Evolutionary conservation across 2,329 filamentous ascomycete genomes (phyloP).

Genomic region (Helotiales sp.): DNA sequence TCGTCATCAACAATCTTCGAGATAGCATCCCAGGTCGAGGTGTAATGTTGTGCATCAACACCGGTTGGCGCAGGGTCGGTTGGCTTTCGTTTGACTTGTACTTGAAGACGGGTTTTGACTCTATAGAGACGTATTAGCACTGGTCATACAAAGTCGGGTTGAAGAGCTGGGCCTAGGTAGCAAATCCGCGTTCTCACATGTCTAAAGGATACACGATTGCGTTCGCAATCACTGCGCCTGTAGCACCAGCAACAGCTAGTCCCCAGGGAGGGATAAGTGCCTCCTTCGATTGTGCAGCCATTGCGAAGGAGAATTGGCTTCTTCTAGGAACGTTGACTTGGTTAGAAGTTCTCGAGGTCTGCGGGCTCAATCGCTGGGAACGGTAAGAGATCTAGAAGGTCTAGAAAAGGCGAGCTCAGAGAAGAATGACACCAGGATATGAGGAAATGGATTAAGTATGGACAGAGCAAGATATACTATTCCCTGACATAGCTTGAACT

Average conservation of each 20-base stretch:
- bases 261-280: slow-evolving; percentile 80
- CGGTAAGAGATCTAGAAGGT: not conserved
- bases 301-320: slow-evolving; percentile 2
- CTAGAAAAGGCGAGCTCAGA: not conserved
- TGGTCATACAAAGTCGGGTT: not conserved
- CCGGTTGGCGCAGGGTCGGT: slow-evolving; percentile 44
- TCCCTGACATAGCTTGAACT: not conserved
- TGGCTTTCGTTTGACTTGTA: slow-evolving; percentile 73
- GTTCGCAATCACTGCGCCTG: slow-evolving; percentile 92
- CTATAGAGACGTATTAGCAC: slow-evolving; percentile 45
- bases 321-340: not conserved
- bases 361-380: not conserved
- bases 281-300: slow-evolving; percentile 37
- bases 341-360: not conserved
- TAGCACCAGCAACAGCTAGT: slow-evolving; percentile 85
- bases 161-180: no score
- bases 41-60: slow-evolving; percentile 69
- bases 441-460: not conserved
- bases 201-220: slow-evolving; percentile 94
- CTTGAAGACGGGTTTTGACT: slow-evolving; percentile 94
- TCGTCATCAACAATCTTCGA: slow-evolving; percentile 80
- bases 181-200: no score
- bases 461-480: not conserved
- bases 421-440: not conserved
- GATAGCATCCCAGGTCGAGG: slow-evolving; percentile 85